These are phyloP conservation scores for Pterocarpus macrocarpus DNA, from an alignment of 306 rosid species.

Conservation along the genomic window DNA sequence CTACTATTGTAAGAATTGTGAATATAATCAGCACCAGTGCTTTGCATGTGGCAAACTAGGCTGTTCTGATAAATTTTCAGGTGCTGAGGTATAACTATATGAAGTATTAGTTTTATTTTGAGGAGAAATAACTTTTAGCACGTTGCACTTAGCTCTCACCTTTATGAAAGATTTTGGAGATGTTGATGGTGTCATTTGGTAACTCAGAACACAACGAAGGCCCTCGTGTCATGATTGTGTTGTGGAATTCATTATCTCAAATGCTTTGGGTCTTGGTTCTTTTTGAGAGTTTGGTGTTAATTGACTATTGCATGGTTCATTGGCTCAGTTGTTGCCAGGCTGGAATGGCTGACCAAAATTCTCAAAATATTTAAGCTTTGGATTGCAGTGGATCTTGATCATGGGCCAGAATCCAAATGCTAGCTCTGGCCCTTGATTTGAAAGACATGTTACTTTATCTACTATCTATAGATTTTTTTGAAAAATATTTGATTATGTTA, in stretches of 20 bases:
- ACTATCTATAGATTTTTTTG: not conserved
- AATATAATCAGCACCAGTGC: constrained; percentile 83
- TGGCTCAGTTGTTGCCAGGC: not conserved
- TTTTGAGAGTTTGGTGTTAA: not conserved
- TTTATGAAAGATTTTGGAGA: not conserved
- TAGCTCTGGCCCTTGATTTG: not conserved
- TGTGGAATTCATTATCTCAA: constrained; percentile 15
- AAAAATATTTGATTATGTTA: not conserved
- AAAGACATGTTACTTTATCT: not conserved
- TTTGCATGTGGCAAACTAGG: constrained; percentile 88
- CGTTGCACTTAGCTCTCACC: not conserved
- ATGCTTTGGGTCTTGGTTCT: not conserved
- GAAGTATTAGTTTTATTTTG: not conserved
- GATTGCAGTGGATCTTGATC: not conserved
- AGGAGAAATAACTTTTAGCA: constrained; percentile 27
- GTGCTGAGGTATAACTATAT: constrained; percentile 78
- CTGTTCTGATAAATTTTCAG: constrained; percentile 72
- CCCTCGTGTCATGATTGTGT: not conserved
- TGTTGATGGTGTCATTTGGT: not conserved
- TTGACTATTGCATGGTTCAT: not conserved
- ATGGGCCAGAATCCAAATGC: not conserved
- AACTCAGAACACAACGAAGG: not conserved
- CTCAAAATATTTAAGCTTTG: not conserved
- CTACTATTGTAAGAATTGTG: constrained; percentile 82
- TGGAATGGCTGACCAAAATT: constrained; percentile 4